Conservation (phyloP, 768 basidiomycete species). For the Dendrothele bispora region DNA sequence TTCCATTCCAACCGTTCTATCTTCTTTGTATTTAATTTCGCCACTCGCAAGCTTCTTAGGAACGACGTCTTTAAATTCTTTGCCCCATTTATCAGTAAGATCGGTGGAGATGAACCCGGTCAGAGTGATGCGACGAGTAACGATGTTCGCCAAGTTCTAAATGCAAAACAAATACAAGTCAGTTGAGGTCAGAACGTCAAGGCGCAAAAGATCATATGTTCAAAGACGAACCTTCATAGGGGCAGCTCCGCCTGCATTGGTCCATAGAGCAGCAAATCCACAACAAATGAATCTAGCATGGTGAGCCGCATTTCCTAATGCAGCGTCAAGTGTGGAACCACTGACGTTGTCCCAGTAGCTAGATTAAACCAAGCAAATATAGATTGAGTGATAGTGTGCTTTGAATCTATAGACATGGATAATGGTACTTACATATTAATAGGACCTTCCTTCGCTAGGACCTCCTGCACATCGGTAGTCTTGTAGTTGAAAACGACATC, state of each 20-base stretch:
- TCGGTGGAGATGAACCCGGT: slow-evolving; percentile 35
- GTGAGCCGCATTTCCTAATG: slow-evolving; percentile 42
- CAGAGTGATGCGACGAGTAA: slow-evolving; percentile 5
- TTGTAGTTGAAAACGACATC: slow-evolving; percentile 80
- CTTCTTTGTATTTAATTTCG: slow-evolving; percentile 31
- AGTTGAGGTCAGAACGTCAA: too few species aligned
- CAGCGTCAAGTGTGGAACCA: slow-evolving; percentile 57
- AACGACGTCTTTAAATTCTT: slow-evolving; percentile 28
- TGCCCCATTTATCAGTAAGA: slow-evolving; percentile 22
- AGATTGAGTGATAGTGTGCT: neutral
- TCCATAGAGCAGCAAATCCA: too few species aligned
- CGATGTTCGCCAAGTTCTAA: slow-evolving; percentile 8
- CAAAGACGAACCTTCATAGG: too few species aligned
- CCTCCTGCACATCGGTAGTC: slow-evolving; percentile 48
- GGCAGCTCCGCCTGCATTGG: too few species aligned
- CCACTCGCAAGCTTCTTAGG: slow-evolving; percentile 29
- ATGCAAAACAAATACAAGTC: too few species aligned
- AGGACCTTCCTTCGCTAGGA: slow-evolving; percentile 55
- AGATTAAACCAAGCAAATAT: neutral
- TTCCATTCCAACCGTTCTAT: slow-evolving; percentile 29
- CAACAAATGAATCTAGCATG: slow-evolving; percentile 49
- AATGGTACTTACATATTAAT: slow-evolving; percentile 37
- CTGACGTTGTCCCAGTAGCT: slow-evolving; percentile 63
- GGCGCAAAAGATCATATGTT: too few species aligned
- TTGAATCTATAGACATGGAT: too few species aligned